These are phyloP conservation scores for Ceratocystis cacaofunesta DNA, from an alignment of 2,329 filamentous ascomycete genomes.

Conservation along the genomic window DNA sequence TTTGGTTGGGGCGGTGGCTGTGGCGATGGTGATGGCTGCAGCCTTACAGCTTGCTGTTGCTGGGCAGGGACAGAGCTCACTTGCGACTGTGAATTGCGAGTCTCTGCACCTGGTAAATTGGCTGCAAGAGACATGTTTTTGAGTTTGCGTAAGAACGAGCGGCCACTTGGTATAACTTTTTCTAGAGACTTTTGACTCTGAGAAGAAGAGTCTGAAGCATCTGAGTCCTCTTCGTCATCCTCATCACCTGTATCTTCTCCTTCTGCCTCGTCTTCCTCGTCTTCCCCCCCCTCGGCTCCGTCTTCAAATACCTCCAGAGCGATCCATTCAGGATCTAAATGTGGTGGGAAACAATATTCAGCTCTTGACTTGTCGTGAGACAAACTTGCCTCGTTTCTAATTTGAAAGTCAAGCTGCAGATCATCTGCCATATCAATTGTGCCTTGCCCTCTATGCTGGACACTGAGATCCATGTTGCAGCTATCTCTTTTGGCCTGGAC, in stretches of 20 bases:
- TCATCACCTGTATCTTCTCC: background rate
- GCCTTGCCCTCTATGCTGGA: background rate
- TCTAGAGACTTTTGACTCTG: constrained; percentile 6
- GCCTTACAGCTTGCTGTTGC: background rate
- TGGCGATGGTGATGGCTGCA: background rate
- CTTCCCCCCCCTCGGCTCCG: constrained; percentile 31
- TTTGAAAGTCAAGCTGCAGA: background rate
- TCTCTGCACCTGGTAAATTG: background rate
- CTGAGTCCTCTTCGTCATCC: background rate
- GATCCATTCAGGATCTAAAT: constrained; percentile 80
- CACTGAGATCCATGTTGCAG: background rate
- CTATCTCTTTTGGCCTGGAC: background rate
- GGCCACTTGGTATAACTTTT: background rate
- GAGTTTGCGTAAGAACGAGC: background rate
- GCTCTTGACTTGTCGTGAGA: background rate
- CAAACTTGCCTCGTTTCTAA: background rate
- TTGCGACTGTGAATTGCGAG: background rate
- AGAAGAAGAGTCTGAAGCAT: constrained; percentile 16
- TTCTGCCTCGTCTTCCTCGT: constrained; percentile 33
- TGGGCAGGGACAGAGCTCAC: background rate
- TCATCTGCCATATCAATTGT: background rate
- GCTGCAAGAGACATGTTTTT: background rate
- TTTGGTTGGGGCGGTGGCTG: background rate
- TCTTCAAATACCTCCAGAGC: constrained; percentile 74
- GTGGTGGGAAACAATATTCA: constrained; percentile 39